Percentiles rank a stretch among this genome's conserved stretches.
Conservation (phyloP, 495 filamentous ascomycete species). For the Pseudevernia furfuracea region DNA sequence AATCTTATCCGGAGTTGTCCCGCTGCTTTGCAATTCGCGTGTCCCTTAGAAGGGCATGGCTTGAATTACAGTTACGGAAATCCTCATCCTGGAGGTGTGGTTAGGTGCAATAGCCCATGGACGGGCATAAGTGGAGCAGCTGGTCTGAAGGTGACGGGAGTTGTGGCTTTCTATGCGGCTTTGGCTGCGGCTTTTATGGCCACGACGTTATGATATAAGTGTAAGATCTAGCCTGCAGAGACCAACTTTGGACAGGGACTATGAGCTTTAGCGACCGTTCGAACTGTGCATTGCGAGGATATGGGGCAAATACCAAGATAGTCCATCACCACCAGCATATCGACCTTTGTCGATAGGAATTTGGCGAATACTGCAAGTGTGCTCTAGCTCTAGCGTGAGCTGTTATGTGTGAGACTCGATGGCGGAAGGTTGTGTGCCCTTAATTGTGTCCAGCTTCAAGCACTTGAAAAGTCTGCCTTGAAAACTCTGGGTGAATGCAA, state of each 20-base stretch:
- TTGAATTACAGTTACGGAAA: conserved; percentile 61
- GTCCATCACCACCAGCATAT: not conserved
- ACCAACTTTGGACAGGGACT: not conserved
- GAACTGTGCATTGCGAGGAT: not conserved
- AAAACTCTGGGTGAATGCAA: not conserved
- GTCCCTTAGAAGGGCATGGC: conserved; percentile 52
- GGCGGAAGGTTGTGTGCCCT: no score
- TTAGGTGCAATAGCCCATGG: conserved; percentile 1
- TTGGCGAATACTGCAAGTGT: not conserved
- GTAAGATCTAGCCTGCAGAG: not conserved
- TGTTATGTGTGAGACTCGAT: not conserved
- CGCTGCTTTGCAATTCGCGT: conserved; percentile 65
- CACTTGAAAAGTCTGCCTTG: not conserved
- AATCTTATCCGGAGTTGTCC: conserved; percentile 78
- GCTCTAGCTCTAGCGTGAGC: not conserved
- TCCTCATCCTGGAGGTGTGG: conserved; percentile 17
- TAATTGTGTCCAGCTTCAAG: not conserved
- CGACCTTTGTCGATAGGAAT: not conserved
- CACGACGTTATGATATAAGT: not conserved
- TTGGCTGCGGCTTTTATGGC: not conserved
- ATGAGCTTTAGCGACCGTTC: not conserved
- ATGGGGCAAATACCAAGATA: not conserved
- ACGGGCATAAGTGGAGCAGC: not conserved
- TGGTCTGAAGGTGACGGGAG: not conserved
- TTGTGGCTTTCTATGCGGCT: not conserved